A percentile compares a stretch with the other conserved stretches of the same genome.
phyloP scores from a whole-genome alignment of 441 rosid genomes.

The Raphanus hybrid region DNA sequence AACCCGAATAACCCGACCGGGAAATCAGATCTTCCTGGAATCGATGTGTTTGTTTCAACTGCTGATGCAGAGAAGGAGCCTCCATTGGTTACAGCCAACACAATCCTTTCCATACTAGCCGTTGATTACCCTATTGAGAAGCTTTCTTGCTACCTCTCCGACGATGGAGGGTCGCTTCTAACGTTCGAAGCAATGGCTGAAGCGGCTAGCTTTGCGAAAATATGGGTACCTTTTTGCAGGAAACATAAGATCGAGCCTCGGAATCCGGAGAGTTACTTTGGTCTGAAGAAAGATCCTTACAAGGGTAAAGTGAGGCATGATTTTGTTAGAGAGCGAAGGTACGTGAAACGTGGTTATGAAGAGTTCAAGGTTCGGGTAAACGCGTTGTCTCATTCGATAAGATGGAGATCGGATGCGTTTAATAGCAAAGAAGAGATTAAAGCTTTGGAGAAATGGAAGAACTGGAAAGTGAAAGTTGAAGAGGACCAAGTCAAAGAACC shows the following conservation, averaged over 20 bases:
- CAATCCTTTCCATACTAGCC: conserved; percentile 68
- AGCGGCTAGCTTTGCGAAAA: conserved; percentile 73
- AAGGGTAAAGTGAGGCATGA: conserved; percentile 64
- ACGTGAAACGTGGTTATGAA: conserved; percentile 67
- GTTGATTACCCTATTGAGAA: conserved; percentile 70
- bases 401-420: conserved; percentile 69
- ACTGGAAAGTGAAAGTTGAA: conserved; percentile 40
- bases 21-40: conserved; percentile 74
- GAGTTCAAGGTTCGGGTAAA: conserved; percentile 74
- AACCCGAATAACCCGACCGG: conserved; percentile 52
- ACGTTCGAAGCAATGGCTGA: conserved; percentile 88
- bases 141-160: conserved; percentile 72
- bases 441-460: conserved; percentile 63
- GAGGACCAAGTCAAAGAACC: conserved; percentile 41
- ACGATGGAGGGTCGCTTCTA: conserved; percentile 75
- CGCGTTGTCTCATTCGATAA: conserved; percentile 67
- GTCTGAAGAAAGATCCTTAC: conserved; percentile 67
- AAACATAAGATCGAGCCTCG: conserved; percentile 70
- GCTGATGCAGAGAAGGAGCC: conserved; percentile 84
- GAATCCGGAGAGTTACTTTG: conserved; percentile 77
- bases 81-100: conserved; percentile 75
- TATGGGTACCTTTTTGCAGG: conserved; percentile 80
- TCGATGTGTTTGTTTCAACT: conserved; percentile 74
- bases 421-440: conserved; percentile 65
- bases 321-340: conserved; percentile 68